A percentile compares a stretch with the other conserved stretches of the same genome.
These are phyloP conservation scores for Glutinoglossum americanum DNA, from an alignment of 495 filamentous ascomycete species.

Conservation along the genomic window DNA sequence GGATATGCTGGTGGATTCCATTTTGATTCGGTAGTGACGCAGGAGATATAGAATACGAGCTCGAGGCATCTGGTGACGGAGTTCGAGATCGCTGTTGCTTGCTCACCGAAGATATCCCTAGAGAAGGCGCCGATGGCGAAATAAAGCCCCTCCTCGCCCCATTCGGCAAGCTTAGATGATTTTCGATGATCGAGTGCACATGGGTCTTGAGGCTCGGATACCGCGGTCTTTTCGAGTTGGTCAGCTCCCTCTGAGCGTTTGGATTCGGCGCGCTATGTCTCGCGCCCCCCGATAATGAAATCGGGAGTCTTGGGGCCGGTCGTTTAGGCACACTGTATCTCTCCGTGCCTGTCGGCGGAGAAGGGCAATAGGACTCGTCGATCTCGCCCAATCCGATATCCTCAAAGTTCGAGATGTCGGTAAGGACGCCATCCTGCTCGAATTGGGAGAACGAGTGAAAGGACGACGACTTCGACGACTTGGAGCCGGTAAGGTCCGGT, in stretches of 20 bases:
- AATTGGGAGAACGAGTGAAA: constrained; percentile 57
- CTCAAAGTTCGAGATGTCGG: constrained; percentile 68
- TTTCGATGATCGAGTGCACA: constrained; percentile 13
- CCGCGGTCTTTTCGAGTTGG: constrained; percentile 11
- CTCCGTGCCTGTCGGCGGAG: not conserved
- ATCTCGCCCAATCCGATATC: constrained; percentile 48
- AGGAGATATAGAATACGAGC: not conserved
- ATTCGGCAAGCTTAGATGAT: constrained; percentile 16
- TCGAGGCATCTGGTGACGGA: not conserved
- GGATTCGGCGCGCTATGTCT: constrained; percentile 1
- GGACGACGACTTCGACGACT: constrained; percentile 81
- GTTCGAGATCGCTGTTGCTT: constrained; percentile 6
- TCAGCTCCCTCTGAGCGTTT: constrained; percentile 11
- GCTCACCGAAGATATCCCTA: constrained; percentile 10
- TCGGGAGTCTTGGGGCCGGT: not conserved
- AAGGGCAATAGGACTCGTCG: constrained; percentile 32
- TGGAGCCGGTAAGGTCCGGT: constrained; percentile 64
- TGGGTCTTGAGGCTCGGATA: constrained; percentile 20
- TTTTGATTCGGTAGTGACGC: not conserved
- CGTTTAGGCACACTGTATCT: not conserved
- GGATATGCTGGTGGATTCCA: constrained; percentile 1
- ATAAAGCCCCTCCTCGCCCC: constrained; percentile 17
- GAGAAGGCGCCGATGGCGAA: constrained; percentile 21
- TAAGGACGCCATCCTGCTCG: constrained; percentile 40
- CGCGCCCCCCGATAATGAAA: constrained; percentile 1